Conservation (phyloP, 768 basidiomycete species). For the Leucosporidium scottii region DNA sequence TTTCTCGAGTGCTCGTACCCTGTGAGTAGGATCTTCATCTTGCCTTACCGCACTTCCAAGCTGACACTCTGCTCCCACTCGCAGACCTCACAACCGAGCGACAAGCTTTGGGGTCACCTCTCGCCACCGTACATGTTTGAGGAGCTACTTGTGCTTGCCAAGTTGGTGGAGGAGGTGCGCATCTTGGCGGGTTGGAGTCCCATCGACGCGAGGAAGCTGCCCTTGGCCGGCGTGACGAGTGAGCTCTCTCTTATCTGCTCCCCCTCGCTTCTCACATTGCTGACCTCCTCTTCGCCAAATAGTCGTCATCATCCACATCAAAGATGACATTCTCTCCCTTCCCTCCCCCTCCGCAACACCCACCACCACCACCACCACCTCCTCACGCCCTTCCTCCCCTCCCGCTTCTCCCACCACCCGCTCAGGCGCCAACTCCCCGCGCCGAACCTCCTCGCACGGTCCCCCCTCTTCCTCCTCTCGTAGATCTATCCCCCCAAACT, state of each 20-base stretch:
- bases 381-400: neutral
- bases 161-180: constrained; percentile 51
- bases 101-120: constrained; percentile 75
- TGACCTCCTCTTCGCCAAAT: neutral
- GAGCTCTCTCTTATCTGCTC: neutral
- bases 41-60: too few species aligned
- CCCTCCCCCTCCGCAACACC: neutral
- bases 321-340: constrained; percentile 48
- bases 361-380: neutral
- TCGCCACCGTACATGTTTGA: constrained; percentile 68
- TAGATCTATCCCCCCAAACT: too few species aligned
- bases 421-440: neutral
- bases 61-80: too few species aligned
- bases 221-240: constrained; percentile 22
- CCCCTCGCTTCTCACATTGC: neutral
- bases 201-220: neutral
- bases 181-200: neutral
- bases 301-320: constrained; percentile 67
- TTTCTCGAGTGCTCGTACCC: constrained; percentile 83
- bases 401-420: neutral
- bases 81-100: constrained; percentile 63
- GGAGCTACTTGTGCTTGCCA: constrained; percentile 65
- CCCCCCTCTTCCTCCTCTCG: neutral
- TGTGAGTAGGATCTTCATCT: too few species aligned
- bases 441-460: neutral